A percentile compares a stretch with the other conserved stretches of the same genome.
Evolutionary conservation across 257 asterid species (phyloP).

Genomic region (Solanum virginianum): DNA sequence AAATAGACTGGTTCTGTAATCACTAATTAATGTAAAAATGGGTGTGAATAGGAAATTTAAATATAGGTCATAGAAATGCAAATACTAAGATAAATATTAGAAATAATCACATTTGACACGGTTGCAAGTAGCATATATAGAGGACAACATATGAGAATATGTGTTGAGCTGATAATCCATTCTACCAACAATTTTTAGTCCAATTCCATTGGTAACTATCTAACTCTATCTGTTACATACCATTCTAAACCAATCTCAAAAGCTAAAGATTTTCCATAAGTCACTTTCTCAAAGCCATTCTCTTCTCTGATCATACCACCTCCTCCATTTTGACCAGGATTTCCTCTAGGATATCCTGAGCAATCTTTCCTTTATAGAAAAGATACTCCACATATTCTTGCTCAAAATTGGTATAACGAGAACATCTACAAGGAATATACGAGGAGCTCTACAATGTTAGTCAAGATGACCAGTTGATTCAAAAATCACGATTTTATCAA

Average conservation of each 20-base stretch:
- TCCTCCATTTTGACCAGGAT: no score
- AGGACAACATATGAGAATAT: neutral
- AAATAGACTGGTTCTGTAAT: neutral
- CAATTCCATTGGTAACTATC: neutral
- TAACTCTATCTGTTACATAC: neutral
- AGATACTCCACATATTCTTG: no score
- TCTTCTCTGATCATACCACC: no score
- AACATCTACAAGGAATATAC: no score
- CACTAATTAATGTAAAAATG: neutral
- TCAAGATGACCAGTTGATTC: no score
- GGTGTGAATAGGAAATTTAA: neutral
- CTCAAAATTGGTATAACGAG: no score
- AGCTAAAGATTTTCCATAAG: neutral
- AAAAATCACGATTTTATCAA: no score
- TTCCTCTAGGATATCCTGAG: no score
- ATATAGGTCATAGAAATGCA: neutral
- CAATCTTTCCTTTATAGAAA: no score
- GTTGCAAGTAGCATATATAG: no score
- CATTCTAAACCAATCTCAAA: neutral
- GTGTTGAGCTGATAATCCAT: neutral
- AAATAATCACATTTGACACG: neutral
- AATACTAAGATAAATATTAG: neutral
- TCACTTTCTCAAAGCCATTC: no score
- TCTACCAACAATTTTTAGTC: neutral
- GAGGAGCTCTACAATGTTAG: no score